Evolutionary conservation across 2,329 filamentous ascomycete species (phyloP), one percentile per base, ranked within the genome.

Genomic region (Colletotrichum kahawae): DNA sequence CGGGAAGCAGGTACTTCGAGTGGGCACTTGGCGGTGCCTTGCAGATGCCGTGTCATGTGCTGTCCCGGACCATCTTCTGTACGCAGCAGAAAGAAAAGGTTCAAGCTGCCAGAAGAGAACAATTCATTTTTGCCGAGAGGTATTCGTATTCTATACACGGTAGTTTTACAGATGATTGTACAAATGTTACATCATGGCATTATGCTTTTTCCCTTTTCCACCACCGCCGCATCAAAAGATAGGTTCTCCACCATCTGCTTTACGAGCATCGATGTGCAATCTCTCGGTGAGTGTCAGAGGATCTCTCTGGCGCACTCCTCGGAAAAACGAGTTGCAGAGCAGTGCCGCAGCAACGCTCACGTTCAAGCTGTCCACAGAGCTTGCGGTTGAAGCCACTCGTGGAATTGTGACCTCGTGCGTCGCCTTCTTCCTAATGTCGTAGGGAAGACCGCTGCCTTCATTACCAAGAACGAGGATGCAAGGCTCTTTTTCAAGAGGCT

Each of bases 321-420:
- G 89, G 79, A 95, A 82, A 80, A 97, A 95, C 1, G 93, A 88
- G 77, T 93, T 90, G 76, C 93, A 93, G 66, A 98, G 85, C 64
- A 98, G 86, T 1, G 92, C 95, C 8, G 95, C 92, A 2, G 97
- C 96, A 24, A 98, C 96, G 81, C 95, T 95, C 51, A 98, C 97
- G 82, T 99, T 98, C 82, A 99, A 85, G 83, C 95, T 98, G 83
- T 98, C 96, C 4, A 99, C 92, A 82, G 78, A 92, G 82, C 80
- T 90, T 82, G 80, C 87, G 77, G 81, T 18, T n/a, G 85, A 56
- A 83, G 89, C 31, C 77, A 83, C 90, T 82, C 82, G 90, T 78
- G 89, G 89, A 69, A 99, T 95, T 8, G 92, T 91, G 6, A 93
- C 79, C 78, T 92, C 88, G 34, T 87, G 87, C 78, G 98, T 92